Conservation (phyloP, 768 basidiomycete species). For the Amyloporia xantha region DNA sequence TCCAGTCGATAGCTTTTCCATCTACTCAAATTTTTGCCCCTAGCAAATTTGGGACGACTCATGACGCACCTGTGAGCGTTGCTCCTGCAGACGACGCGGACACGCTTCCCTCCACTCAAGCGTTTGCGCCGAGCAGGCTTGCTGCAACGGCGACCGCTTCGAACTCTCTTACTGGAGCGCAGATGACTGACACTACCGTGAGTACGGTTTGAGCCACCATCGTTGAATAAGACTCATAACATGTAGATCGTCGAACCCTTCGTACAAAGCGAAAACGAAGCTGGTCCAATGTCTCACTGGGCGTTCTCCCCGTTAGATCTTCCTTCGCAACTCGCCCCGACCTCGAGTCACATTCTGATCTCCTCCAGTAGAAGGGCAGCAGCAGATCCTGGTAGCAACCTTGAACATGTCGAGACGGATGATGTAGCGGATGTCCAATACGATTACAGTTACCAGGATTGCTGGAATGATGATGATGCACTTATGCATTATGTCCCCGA, state of each 20-base stretch:
- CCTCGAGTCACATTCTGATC: too few relatives aligned
- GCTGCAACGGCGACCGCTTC: not conserved
- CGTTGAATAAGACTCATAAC: conserved; percentile 27
- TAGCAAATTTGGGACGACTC: conserved; percentile 11
- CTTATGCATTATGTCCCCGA: conserved; percentile 31
- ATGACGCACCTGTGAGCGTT: too few relatives aligned
- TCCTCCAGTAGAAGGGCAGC: too few relatives aligned
- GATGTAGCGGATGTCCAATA: not conserved
- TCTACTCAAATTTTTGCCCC: conserved; percentile 11
- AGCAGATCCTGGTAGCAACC: too few relatives aligned
- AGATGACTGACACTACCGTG: conserved; percentile 3
- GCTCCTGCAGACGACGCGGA: not conserved
- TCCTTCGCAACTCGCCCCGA: not conserved
- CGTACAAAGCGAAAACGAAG: conserved; percentile 26
- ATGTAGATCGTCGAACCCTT: conserved; percentile 16
- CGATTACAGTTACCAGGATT: conserved; percentile 6
- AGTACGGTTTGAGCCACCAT: not conserved
- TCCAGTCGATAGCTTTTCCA: not conserved
- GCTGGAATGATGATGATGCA: conserved; percentile 21
- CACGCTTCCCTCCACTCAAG: conserved; percentile 17
- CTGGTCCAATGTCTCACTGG: conserved; percentile 9
- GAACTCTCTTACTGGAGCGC: too few relatives aligned
- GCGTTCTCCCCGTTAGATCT: too few relatives aligned
- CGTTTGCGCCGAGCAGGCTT: conserved; percentile 19
- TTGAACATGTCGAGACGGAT: not conserved